These are phyloP conservation scores for Groenewaldozyma tartarivorans DNA, from an alignment of 805 yeast species.

Conservation along the genomic window DNA sequence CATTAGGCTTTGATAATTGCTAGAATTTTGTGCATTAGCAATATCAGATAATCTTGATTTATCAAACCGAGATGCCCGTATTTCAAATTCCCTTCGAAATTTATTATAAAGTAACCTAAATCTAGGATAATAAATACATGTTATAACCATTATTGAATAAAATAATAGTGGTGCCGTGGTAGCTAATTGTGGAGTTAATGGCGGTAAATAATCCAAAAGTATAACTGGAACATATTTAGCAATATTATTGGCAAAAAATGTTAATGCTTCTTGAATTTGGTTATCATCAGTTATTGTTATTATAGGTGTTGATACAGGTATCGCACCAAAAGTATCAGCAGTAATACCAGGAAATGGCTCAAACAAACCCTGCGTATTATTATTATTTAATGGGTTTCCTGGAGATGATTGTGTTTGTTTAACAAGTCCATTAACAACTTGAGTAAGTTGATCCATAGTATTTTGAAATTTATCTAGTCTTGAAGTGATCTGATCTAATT, in stretches of 20 bases:
- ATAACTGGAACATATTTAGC: constrained; percentile 16
- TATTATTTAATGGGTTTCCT: too few relatives aligned
- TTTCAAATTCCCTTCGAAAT: constrained; percentile 10
- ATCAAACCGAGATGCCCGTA: constrained; percentile 4
- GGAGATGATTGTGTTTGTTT: background rate
- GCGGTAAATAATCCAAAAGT: constrained; percentile 13
- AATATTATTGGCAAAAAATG: constrained; percentile 11
- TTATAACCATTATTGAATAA: constrained; percentile 14
- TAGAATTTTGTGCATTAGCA: background rate
- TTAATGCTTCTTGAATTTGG: constrained; percentile 11
- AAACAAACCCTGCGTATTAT: too few relatives aligned
- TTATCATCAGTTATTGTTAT: background rate
- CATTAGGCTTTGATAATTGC: constrained; percentile 1
- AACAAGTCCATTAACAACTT: background rate
- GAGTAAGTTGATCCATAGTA: constrained; percentile 5
- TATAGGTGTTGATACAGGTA: background rate
- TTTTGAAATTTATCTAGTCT: constrained; percentile 10
- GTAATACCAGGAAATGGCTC: background rate
- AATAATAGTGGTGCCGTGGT: constrained; percentile 12
- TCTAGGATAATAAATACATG: constrained; percentile 12
- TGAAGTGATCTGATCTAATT: constrained; percentile 9
- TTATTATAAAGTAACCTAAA: constrained; percentile 10
- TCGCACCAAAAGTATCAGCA: background rate
- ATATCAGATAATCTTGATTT: background rate
- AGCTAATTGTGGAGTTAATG: constrained; percentile 8